Evolutionary conservation across 495 filamentous ascomycete genomes (phyloP).

Genomic region (Aspergillus nidulans): DNA sequence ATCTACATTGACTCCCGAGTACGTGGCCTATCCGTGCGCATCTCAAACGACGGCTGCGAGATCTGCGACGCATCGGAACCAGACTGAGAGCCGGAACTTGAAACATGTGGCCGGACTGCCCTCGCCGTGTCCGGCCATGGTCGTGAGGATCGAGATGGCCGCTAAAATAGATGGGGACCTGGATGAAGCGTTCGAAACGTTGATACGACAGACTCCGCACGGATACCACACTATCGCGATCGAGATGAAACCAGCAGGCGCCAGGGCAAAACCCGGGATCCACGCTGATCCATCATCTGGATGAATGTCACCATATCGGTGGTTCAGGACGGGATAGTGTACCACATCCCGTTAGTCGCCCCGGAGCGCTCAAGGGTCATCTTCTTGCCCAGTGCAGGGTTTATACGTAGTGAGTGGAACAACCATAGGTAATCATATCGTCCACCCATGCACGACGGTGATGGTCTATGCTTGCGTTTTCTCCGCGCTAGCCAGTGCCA

Average conservation of each 20-base stretch:
- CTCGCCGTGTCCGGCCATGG: neutral
- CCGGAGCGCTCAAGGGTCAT: neutral
- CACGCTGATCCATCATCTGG: neutral
- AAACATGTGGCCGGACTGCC: neutral
- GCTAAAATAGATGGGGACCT: neutral
- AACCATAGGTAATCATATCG: neutral
- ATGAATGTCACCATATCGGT: neutral
- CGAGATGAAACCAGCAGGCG: neutral
- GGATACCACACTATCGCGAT: neutral
- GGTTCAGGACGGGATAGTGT: neutral
- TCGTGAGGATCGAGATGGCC: neutral
- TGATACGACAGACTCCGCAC: neutral
- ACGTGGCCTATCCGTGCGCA: neutral
- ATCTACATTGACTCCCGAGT: neutral
- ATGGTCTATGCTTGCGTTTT: neutral
- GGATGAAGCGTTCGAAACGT: neutral
- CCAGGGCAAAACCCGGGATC: slow-evolving; percentile 2
- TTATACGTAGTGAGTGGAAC: neutral
- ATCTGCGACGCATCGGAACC: slow-evolving; percentile 7
- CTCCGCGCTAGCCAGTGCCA: neutral
- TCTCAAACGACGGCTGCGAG: slow-evolving; percentile 8
- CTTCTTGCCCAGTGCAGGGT: neutral
- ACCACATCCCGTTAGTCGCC: neutral
- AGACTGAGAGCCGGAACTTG: neutral
- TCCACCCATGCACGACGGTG: neutral